phyloP scores from a whole-genome alignment of 176 grass and related monocot species.

The Hsuehochloa calcarea region DNA sequence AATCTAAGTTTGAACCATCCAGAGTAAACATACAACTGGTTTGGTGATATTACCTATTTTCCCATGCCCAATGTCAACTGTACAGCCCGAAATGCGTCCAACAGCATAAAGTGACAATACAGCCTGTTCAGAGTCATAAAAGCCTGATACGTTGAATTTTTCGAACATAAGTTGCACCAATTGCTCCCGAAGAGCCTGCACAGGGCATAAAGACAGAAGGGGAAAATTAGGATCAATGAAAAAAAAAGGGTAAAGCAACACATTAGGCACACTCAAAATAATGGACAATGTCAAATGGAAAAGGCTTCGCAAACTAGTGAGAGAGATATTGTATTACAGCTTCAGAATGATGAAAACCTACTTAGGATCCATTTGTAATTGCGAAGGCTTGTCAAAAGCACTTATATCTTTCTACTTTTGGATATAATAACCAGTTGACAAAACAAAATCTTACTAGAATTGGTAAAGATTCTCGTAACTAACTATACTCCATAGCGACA shows the following conservation, averaged over 20 bases:
- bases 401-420: background rate
- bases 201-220: background rate
- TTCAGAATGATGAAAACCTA: background rate
- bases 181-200: slow-evolving; percentile 86
- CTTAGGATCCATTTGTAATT: background rate
- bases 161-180: slow-evolving; percentile 95
- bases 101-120: slow-evolving; percentile 98
- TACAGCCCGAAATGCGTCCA: slow-evolving; percentile 93
- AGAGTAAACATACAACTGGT: background rate
- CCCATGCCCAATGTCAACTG: slow-evolving; percentile 92
- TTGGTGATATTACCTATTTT: slow-evolving; percentile 76
- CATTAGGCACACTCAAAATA: background rate
- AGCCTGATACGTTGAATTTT: slow-evolving; percentile 96
- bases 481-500: background rate
- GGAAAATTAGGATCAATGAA: slow-evolving; percentile 21
- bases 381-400: background rate
- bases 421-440: slow-evolving; percentile 15
- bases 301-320: background rate
- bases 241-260: background rate
- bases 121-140: slow-evolving; percentile 97
- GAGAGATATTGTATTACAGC: background rate
- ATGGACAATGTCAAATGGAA: slow-evolving; percentile 13
- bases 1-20: background rate
- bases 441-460: background rate
- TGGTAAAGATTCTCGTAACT: background rate